Conservation (phyloP, 2,329 filamentous ascomycete genomes). For the Penicillium sp. region DNA sequence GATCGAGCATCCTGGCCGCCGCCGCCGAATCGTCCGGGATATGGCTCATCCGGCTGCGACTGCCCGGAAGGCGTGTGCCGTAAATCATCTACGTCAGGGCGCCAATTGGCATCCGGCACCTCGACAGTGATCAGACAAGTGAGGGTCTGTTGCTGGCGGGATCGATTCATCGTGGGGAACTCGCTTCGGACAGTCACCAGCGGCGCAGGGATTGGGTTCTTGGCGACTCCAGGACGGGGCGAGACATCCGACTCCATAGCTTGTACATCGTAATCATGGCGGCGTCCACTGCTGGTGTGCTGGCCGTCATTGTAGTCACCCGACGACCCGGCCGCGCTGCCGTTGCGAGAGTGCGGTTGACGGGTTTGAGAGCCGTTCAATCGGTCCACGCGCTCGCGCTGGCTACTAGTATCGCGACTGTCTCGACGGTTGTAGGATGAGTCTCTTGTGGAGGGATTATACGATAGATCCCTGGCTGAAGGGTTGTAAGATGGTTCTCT, state of each 20-base stretch:
- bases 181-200: constrained; percentile 94
- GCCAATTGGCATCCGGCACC: constrained; percentile 89
- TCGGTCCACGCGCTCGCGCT: constrained; percentile 47
- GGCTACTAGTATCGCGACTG: constrained; percentile 41
- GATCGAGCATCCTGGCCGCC: constrained; percentile 53
- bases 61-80: constrained; percentile 51
- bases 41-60: constrained; percentile 51
- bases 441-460: constrained; percentile 7
- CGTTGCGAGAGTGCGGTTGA: constrained; percentile 65
- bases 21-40: constrained; percentile 47
- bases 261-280: constrained; percentile 92
- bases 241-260: constrained; percentile 85
- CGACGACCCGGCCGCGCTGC: constrained; percentile 72
- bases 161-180: constrained; percentile 88
- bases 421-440: constrained; percentile 33
- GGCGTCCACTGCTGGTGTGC: constrained; percentile 62
- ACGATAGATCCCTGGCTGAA: constrained; percentile 26
- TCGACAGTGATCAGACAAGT: constrained; percentile 94
- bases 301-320: constrained; percentile 74
- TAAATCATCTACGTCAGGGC: constrained; percentile 76
- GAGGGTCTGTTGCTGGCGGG: constrained; percentile 87
- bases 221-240: constrained; percentile 62
- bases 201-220: constrained; percentile 85
- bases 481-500: constrained; percentile 18
- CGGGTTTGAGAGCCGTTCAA: constrained; percentile 38